Percentiles rank a stretch among this genome's conserved stretches.
Conservation (phyloP, 441 rosid species). For the Metrosideros polymorpha region DNA sequence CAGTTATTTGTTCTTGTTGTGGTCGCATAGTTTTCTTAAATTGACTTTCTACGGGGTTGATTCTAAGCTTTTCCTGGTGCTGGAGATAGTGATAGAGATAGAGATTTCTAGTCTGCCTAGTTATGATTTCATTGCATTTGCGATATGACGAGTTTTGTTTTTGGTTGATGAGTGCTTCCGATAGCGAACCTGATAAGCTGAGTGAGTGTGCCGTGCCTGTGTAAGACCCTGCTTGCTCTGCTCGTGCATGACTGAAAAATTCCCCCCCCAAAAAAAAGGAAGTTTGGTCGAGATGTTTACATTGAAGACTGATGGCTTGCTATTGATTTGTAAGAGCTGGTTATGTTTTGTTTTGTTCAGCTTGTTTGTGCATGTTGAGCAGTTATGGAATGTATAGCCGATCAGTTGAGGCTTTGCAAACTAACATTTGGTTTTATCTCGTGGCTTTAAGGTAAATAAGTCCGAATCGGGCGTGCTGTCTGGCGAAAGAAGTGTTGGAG, state of each 20-base stretch:
- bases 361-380: neutral
- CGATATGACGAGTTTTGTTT: constrained; percentile 1
- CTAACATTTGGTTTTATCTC: neutral
- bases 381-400: neutral
- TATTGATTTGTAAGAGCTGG: constrained; percentile 83
- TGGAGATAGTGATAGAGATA: neutral
- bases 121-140: neutral
- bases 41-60: neutral
- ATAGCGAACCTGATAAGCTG: constrained; percentile 34
- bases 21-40: neutral
- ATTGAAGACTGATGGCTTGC: constrained; percentile 73
- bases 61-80: neutral
- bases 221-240: constrained; percentile 46
- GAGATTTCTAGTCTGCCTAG: neutral
- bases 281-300: constrained; percentile 50
- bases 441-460: neutral
- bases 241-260: constrained; percentile 39
- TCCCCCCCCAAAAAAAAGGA: constrained; percentile 23
- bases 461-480: neutral
- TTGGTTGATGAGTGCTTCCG: constrained; percentile 39
- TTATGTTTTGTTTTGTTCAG: constrained; percentile 15
- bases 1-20: neutral
- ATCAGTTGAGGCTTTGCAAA: neutral
- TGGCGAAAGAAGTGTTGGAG: neutral
- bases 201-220: constrained; percentile 35